Percentiles rank a stretch among this genome's conserved stretches.
Evolutionary conservation across 805 yeast genomes (phyloP).

Genomic region (Candida peoriensis): DNA sequence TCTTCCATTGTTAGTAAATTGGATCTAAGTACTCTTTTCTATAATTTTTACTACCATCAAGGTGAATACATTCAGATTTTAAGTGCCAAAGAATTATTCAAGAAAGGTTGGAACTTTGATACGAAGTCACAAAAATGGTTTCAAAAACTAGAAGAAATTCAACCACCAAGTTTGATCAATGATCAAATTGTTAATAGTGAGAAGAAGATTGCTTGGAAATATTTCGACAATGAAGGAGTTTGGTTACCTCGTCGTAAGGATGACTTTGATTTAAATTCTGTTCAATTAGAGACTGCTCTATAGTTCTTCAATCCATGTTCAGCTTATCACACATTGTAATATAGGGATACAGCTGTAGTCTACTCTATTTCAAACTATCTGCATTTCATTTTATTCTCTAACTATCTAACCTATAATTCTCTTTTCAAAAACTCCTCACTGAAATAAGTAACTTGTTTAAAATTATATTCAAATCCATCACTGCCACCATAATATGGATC

Average conservation of each 20-base stretch:
- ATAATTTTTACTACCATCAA: conserved; percentile 80
- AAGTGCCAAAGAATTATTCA: conserved; percentile 75
- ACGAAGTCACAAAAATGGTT: conserved; percentile 77
- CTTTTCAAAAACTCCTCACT: conserved; percentile 60
- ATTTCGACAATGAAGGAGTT: conserved; percentile 75
- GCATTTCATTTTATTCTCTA: too few species aligned
- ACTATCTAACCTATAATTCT: conserved; percentile 31
- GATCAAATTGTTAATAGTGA: conserved; percentile 33
- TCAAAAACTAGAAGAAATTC: conserved; percentile 49
- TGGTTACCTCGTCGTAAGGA: conserved; percentile 61
- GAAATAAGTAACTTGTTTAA: conserved; percentile 69
- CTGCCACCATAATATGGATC: conserved; percentile 94
- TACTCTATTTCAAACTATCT: too few species aligned
- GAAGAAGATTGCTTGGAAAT: conserved; percentile 56
- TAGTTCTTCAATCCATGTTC: background rate
- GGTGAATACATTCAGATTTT: conserved; percentile 66
- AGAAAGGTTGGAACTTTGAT: conserved; percentile 81
- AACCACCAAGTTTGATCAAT: conserved; percentile 17
- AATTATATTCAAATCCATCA: conserved; percentile 78
- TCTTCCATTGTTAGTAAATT: conserved; percentile 60
- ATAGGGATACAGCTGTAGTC: background rate
- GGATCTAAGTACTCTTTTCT: conserved; percentile 84
- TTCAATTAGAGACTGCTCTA: conserved; percentile 12
- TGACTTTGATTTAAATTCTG: conserved; percentile 39
- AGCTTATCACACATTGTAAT: background rate